Percentiles rank a stretch among this genome's conserved stretches.
phyloP scores from a whole-genome alignment of 306 rosid species.

The Betula pendula region DNA sequence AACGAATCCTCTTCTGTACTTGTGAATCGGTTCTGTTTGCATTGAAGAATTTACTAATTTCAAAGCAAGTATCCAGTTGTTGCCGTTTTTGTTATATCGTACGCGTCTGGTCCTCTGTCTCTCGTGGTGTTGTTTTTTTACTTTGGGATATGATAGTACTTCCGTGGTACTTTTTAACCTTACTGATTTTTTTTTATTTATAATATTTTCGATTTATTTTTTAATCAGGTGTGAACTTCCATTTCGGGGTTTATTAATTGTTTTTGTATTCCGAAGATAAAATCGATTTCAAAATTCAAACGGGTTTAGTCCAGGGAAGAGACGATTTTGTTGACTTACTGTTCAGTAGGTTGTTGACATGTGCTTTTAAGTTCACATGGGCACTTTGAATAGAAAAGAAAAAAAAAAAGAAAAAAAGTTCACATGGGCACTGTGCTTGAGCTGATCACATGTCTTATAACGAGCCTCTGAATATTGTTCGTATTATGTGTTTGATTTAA shows the following conservation, averaged over 20 bases:
- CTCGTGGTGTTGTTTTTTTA: neutral
- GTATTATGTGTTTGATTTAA: neutral
- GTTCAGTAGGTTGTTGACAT: neutral
- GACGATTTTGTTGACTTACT: neutral
- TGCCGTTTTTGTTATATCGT: neutral
- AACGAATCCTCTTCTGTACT: neutral
- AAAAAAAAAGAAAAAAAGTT: too few relatives aligned
- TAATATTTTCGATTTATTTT: neutral
- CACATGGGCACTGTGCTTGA: neutral
- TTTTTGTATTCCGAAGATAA: neutral
- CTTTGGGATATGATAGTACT: conserved; percentile 12
- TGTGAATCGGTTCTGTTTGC: neutral
- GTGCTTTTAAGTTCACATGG: neutral
- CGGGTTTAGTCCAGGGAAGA: neutral
- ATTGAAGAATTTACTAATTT: neutral
- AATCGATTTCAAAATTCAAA: neutral
- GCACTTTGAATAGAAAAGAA: too few relatives aligned
- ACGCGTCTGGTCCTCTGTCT: neutral
- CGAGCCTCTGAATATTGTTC: neutral
- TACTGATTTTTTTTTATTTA: neutral
- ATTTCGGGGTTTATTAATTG: neutral
- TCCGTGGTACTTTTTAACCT: conserved; percentile 21
- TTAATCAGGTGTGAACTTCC: neutral
- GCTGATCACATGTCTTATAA: neutral
- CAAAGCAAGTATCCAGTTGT: neutral